Conservation (phyloP, 768 basidiomycete species). For the Tricholoma bakamatsutake region DNA sequence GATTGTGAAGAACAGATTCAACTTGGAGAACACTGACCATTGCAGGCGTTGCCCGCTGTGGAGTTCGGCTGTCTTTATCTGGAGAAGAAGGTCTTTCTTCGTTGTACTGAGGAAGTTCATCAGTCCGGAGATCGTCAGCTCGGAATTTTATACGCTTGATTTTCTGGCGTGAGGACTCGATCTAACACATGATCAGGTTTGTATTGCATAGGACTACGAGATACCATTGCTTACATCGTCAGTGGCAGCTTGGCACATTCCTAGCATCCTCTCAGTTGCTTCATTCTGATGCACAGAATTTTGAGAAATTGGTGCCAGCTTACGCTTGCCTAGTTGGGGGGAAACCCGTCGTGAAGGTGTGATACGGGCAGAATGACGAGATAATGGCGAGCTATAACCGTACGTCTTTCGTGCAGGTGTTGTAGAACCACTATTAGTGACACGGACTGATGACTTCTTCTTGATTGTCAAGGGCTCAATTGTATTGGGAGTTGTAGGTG, state of each 20-base stretch:
- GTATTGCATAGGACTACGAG: neutral
- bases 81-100: constrained; percentile 51
- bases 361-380: constrained; percentile 35
- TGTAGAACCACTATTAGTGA: constrained; percentile 28
- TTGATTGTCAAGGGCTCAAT: constrained; percentile 82
- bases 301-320: constrained; percentile 22
- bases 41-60: constrained; percentile 35
- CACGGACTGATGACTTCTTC: constrained; percentile 68
- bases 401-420: constrained; percentile 34
- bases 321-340: constrained; percentile 43
- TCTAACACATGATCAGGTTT: constrained; percentile 32
- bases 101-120: constrained; percentile 11
- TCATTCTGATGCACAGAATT: constrained; percentile 27
- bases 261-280: constrained; percentile 39
- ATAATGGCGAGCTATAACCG: constrained; percentile 50
- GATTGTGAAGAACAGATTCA: neutral
- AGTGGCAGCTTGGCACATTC: constrained; percentile 47
- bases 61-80: constrained; percentile 45
- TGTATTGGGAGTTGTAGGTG: constrained; percentile 31
- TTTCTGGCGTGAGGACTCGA: constrained; percentile 63
- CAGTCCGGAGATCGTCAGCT: constrained; percentile 37
- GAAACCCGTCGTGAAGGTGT: constrained; percentile 50
- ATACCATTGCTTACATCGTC: constrained; percentile 51
- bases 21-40: constrained; percentile 29
- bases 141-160: constrained; percentile 76